Conservation (phyloP, 2,329 filamentous ascomycete species). For the Penicillium sp. region DNA sequence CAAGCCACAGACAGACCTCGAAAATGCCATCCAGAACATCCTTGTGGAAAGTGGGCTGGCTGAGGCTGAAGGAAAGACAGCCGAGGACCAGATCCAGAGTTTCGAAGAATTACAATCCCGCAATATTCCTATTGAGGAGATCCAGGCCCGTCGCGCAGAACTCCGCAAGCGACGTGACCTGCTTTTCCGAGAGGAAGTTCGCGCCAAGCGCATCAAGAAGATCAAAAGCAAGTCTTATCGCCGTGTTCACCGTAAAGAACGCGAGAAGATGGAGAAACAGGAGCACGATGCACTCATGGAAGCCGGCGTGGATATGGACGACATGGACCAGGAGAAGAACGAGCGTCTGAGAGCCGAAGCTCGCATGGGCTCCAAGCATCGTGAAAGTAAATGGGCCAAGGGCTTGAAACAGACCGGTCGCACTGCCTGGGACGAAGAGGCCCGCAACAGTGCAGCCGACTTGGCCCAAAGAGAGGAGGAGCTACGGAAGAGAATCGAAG, state of each 20-base stretch:
- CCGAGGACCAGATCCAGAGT: slow-evolving; percentile 65
- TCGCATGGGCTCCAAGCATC: slow-evolving; percentile 79
- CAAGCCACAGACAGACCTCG: slow-evolving; percentile 73
- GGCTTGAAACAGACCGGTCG: slow-evolving; percentile 73
- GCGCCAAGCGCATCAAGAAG: slow-evolving; percentile 92
- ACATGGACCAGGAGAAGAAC: slow-evolving; percentile 62
- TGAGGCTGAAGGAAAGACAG: slow-evolving; percentile 56
- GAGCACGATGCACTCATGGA: slow-evolving; percentile 59
- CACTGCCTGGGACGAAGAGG: slow-evolving; percentile 85
- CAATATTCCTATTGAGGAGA: slow-evolving; percentile 68
- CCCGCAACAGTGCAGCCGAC: slow-evolving; percentile 71
- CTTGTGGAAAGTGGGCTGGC: slow-evolving; percentile 82
- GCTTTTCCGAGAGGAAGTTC: slow-evolving; percentile 82
- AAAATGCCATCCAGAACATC: slow-evolving; percentile 81
- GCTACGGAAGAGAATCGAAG: slow-evolving; percentile 73
- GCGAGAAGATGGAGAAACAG: slow-evolving; percentile 57
- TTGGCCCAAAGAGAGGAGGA: slow-evolving; percentile 82
- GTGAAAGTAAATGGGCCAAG: slow-evolving; percentile 91
- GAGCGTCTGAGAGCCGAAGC: slow-evolving; percentile 79
- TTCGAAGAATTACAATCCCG: slow-evolving; percentile 69
- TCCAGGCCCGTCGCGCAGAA: slow-evolving; percentile 69
- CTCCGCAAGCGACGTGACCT: slow-evolving; percentile 79
- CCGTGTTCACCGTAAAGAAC: slow-evolving; percentile 81
- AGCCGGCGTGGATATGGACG: slow-evolving; percentile 59
- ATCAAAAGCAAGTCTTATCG: slow-evolving; percentile 98